Evolutionary conservation across 441 rosid genomes (phyloP), one percentile per base, ranked within the genome.

Genomic region (Gossypium laxum): DNA sequence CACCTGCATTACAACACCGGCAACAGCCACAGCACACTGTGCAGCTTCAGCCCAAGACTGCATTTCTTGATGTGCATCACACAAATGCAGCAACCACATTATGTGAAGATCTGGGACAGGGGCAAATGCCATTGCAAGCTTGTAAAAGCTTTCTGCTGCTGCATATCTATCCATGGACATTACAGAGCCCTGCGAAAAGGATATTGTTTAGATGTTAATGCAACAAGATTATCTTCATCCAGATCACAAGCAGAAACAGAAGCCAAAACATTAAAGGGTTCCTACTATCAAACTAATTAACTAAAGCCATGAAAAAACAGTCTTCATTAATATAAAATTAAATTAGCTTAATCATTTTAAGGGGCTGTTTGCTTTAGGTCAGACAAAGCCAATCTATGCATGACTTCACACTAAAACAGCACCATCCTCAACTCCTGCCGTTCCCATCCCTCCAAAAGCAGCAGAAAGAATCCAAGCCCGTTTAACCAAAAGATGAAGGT

Each of bases 21-120:
- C 98, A 81, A 95, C 99, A 71, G 96, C 98, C 45, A 95, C 99
- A 78, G 99, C 99, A 82, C 98, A 92, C 65, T 95, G 88, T 12
- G 99, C 99, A 74, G 99, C 97, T 85, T 95, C 98, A 78, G 99
- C 98, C 88, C 89, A 95, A 60, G 99, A 92, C 80, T 92, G 99
- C 98, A 95, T 95, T 86, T 95, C 99, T 84, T 95, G 99, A 85
- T 92, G 99, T 0, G 99, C 98, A 81, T 95, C 99, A 74, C 99
- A 95, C 63, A 95, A 81, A 87, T 95, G 99, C 78, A 95, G 79
- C 78, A 95, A 86, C 98, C 99, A 95, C 99, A 95, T 95, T 69
- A 95, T 92, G 81, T 95, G 98, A 83, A 95, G 97, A 84, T 95
- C 99, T 0, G 99, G 99, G 72, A 95, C 99, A 74, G 97, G 91